Evolutionary conservation across 306 rosid genomes (phyloP).

Genomic region (Nissolia schottii): DNA sequence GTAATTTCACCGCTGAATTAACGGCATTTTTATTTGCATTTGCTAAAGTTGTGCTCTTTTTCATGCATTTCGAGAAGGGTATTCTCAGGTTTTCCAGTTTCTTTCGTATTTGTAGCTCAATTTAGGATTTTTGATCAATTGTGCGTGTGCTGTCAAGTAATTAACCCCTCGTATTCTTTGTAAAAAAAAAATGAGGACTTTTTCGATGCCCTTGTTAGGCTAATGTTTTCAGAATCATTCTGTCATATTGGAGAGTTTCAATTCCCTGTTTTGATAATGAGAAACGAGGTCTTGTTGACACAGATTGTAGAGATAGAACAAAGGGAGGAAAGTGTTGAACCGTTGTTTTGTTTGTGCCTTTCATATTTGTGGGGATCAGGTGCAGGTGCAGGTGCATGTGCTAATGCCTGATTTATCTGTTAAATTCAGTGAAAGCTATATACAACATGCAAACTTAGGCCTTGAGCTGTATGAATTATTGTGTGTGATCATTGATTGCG

Average conservation of each 20-base stretch:
- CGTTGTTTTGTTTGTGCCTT: neutral
- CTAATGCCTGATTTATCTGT: neutral
- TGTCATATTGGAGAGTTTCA: neutral
- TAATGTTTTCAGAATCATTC: neutral
- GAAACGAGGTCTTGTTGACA: neutral
- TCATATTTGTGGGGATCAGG: neutral
- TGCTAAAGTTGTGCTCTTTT: neutral
- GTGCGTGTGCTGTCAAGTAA: neutral
- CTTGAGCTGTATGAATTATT: neutral
- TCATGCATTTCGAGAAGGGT: neutral
- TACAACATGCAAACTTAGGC: neutral
- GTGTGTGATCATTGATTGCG: neutral
- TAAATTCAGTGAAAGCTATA: neutral
- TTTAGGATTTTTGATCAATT: neutral
- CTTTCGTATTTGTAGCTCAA: neutral
- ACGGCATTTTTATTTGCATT: neutral
- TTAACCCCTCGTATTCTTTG: neutral
- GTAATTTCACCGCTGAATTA: neutral
- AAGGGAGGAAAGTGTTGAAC: neutral
- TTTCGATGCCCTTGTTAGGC: neutral
- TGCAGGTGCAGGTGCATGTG: neutral
- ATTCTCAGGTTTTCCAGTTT: neutral
- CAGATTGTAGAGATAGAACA: neutral
- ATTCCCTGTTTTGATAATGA: neutral
- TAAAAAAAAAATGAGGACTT: neutral